Evolutionary conservation across 345 rosid species (phyloP).

Genomic region (Physaria fendleri): DNA sequence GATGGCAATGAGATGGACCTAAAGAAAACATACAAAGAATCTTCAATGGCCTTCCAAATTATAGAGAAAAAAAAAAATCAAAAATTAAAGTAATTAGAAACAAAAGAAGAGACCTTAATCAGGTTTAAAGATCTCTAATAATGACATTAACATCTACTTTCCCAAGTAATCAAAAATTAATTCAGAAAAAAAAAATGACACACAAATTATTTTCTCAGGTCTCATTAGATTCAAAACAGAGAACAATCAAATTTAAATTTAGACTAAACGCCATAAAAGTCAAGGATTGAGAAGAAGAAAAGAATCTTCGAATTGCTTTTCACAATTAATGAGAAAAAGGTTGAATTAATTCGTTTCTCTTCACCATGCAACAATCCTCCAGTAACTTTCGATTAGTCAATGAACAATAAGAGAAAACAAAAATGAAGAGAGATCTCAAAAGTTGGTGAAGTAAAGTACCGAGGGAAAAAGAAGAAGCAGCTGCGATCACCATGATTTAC

Average conservation of each 20-base stretch:
- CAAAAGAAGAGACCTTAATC: not conserved
- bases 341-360: not conserved
- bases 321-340: not conserved
- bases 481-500: slow-evolving; percentile 65
- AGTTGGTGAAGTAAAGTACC: slow-evolving; percentile 42
- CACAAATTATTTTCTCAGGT: not conserved
- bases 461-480: slow-evolving; percentile 53
- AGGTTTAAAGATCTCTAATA: slow-evolving; percentile 8
- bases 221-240: not conserved
- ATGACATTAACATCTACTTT: not conserved
- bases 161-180: not conserved
- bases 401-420: not conserved
- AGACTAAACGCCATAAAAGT: not conserved
- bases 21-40: slow-evolving; percentile 20
- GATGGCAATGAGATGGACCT: slow-evolving; percentile 61
- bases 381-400: slow-evolving; percentile 3
- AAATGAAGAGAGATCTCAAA: slow-evolving; percentile 1
- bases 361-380: slow-evolving; percentile 18
- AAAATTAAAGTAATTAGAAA: not conserved
- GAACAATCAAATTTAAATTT: not conserved
- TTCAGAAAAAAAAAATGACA: not conserved
- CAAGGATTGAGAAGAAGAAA: not conserved
- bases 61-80: not conserved
- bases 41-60: not conserved
- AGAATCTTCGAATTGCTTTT: slow-evolving; percentile 1